These are phyloP conservation scores for Rhododendron henanense DNA, from an alignment of 148 eudicot species.

Conservation along the genomic window DNA sequence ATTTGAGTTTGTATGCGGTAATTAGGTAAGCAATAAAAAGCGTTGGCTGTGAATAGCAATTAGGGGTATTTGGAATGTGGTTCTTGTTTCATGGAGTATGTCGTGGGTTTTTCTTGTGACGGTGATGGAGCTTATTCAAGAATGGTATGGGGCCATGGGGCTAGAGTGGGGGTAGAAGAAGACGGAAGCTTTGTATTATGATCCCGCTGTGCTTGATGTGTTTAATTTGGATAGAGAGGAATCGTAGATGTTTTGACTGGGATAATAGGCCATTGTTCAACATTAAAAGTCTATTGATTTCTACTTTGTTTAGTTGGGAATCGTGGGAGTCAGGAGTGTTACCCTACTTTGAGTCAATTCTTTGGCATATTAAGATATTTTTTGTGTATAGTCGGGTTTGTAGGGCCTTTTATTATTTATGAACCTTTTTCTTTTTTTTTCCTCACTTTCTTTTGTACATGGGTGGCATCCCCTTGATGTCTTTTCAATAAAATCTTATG, in stretches of 20 bases:
- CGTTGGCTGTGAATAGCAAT: neutral
- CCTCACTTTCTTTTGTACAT: no score
- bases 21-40: neutral
- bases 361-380: no score
- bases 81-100: neutral
- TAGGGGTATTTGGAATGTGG: neutral
- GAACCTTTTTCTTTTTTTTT: no score
- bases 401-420: no score
- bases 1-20: neutral
- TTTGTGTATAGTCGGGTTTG: no score
- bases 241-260: neutral
- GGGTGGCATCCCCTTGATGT: no score
- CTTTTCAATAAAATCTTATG: no score
- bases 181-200: neutral
- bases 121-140: neutral
- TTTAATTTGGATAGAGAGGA: neutral
- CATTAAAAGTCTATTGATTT: no score
- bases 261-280: neutral
- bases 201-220: neutral
- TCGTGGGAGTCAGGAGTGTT: neutral
- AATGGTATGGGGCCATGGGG: neutral
- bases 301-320: neutral
- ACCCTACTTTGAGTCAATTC: neutral
- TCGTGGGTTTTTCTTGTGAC: neutral
- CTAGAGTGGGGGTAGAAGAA: neutral